These are phyloP conservation scores for Russula vinacea DNA, from an alignment of 768 basidiomycete species.

Conservation along the genomic window DNA sequence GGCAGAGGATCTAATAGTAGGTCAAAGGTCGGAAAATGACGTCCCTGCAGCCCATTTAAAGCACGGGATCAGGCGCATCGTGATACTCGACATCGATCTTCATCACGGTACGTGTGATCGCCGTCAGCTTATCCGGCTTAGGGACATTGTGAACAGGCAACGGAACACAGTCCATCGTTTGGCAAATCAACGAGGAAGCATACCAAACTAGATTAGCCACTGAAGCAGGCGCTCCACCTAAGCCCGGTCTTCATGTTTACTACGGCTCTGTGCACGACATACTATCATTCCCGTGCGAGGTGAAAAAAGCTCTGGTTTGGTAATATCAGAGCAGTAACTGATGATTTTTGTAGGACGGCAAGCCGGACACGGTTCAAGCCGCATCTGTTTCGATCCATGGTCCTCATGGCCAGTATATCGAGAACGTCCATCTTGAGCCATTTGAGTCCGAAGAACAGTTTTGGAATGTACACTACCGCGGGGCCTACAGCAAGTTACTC, in stretches of 20 bases:
- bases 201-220: conserved; percentile 64
- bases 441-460: conserved; percentile 74
- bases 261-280: conserved; percentile 96
- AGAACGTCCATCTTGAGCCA: conserved; percentile 78
- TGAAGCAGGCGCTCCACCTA: conserved; percentile 40
- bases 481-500: conserved; percentile 59
- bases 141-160: conserved; percentile 54
- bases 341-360: conserved; percentile 62
- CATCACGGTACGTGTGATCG: conserved; percentile 62
- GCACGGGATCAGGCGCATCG: conserved; percentile 70
- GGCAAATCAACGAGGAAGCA: conserved; percentile 89
- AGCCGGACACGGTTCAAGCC: conserved; percentile 71
- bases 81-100: conserved; percentile 90
- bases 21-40: not conserved
- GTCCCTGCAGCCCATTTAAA: conserved; percentile 68
- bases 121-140: not conserved
- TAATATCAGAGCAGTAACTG: conserved; percentile 9
- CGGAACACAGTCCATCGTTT: conserved; percentile 88
- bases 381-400: conserved; percentile 80
- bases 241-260: conserved; percentile 60
- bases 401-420: conserved; percentile 82
- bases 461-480: conserved; percentile 67
- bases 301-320: conserved; percentile 33
- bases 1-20: conserved; percentile 20
- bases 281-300: conserved; percentile 89